A percentile compares a stretch with the other conserved stretches of the same genome.
These are phyloP conservation scores for Vigna unguiculata DNA, from an alignment of 306 rosid species.

Conservation along the genomic window DNA sequence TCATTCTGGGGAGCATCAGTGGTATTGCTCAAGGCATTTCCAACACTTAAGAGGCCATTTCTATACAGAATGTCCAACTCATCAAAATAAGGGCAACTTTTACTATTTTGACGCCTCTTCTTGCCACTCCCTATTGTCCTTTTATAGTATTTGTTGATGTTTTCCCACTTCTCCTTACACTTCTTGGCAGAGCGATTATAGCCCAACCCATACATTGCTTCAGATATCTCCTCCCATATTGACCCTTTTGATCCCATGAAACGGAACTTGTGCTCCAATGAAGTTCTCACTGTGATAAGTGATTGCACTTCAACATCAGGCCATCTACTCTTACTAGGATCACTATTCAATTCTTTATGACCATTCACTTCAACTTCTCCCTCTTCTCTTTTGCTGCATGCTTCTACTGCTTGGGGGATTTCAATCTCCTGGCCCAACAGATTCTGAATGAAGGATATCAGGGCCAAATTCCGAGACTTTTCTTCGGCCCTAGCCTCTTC, in stretches of 20 bases:
- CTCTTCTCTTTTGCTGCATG: slow-evolving; percentile 48
- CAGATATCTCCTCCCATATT: slow-evolving; percentile 85
- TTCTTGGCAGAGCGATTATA: slow-evolving; percentile 69
- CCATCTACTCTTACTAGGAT: slow-evolving; percentile 68
- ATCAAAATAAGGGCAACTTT: slow-evolving; percentile 69
- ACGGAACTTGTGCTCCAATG: slow-evolving; percentile 61
- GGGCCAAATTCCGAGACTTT: slow-evolving; percentile 68
- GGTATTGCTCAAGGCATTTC: slow-evolving; percentile 46
- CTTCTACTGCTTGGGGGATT: slow-evolving; percentile 55
- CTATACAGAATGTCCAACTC: slow-evolving; percentile 69
- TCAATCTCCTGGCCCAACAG: slow-evolving; percentile 59
- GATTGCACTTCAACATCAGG: slow-evolving; percentile 75
- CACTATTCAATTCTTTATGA: slow-evolving; percentile 46
- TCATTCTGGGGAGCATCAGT: slow-evolving; percentile 47
- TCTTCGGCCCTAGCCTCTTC: slow-evolving; percentile 75
- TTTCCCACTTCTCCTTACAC: slow-evolving; percentile 92
- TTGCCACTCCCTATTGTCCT: slow-evolving; percentile 62
- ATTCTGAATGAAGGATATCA: slow-evolving; percentile 69
- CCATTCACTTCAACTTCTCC: slow-evolving; percentile 47
- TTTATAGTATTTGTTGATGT: slow-evolving; percentile 82
- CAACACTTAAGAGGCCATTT: slow-evolving; percentile 55
- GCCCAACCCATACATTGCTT: slow-evolving; percentile 61
- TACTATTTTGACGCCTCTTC: slow-evolving; percentile 56
- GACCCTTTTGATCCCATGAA: slow-evolving; percentile 57
- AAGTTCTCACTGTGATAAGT: slow-evolving; percentile 64